Evolutionary conservation across 2,329 filamentous ascomycete genomes (phyloP).

Genomic region (Neophaeococcomyces mojaviensis): DNA sequence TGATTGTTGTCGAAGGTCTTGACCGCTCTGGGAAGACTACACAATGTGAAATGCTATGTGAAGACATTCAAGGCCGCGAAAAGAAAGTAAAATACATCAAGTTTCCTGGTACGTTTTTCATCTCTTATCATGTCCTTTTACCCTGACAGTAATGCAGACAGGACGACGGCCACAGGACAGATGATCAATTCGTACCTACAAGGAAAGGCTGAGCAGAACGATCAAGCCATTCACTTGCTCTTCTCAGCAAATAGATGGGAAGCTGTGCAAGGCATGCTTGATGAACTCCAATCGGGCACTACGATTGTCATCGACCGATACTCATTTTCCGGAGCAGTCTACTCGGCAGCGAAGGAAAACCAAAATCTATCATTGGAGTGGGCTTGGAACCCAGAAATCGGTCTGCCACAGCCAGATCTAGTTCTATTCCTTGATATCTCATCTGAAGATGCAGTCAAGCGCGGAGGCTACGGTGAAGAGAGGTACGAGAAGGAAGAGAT

Average conservation of each 20-base stretch:
- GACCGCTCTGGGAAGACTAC: slow-evolving; percentile 90
- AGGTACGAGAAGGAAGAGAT: slow-evolving; percentile 79
- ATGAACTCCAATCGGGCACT: slow-evolving; percentile 54
- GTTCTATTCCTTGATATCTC: slow-evolving; percentile 82
- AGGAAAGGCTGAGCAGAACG: slow-evolving; percentile 64
- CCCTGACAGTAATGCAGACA: slow-evolving; percentile 46
- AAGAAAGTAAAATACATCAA: slow-evolving; percentile 51
- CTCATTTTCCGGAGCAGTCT: slow-evolving; percentile 90
- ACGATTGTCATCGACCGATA: slow-evolving; percentile 86
- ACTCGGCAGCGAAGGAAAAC: slow-evolving; percentile 79
- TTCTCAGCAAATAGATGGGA: slow-evolving; percentile 94
- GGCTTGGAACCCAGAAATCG: slow-evolving; percentile 77
- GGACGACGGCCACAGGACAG: slow-evolving; percentile 74
- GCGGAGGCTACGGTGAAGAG: slow-evolving; percentile 85
- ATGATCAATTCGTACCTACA: slow-evolving; percentile 81
- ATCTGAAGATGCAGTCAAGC: slow-evolving; percentile 60
- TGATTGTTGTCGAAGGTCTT: slow-evolving; percentile 80
- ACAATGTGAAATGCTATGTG: slow-evolving; percentile 64
- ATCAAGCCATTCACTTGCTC: slow-evolving; percentile 81
- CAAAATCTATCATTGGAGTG: slow-evolving; percentile 63
- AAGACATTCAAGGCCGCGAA: slow-evolving; percentile 45
- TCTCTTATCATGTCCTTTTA: background rate
- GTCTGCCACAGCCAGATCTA: slow-evolving; percentile 77
- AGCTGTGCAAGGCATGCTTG: slow-evolving; percentile 35
- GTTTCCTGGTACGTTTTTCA: slow-evolving; percentile 54